Base-by-base conservation (phyloP, 73 alveolate species). In the Tetrahymena elliotti region DNA sequence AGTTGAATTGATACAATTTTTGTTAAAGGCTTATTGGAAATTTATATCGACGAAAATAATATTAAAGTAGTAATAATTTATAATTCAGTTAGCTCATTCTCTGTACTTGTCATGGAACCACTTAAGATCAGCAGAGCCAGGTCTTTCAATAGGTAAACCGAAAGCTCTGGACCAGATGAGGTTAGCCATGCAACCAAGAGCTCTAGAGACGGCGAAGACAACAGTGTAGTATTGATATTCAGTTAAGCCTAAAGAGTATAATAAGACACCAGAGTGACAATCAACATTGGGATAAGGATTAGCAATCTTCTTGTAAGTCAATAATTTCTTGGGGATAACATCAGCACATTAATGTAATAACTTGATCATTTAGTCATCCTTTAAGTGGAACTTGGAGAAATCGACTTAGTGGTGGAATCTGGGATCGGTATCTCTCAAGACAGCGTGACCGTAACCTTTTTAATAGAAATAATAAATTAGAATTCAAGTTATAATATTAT, bases 201-300 rank as follows among this genome's bases (percentile, higher is more conserved):
- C 97, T 93, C 99, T 96, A 34, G 98, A 96, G 34, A 97, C 98
- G 35, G 98, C 99, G 95, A 97, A 97, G 34, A 97, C 93, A 1
- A 97, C 99, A 22, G 99, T 97, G 95, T 97, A 97, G 93, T 94
- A 97, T 93, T 97, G 97, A 94, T 93, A 94, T 92, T 97, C 97
- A 34, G 93, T 95, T 35, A 97, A 84, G 35, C 98, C 99, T 95
- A 93, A 97, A 94, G 97, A 98, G 98, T 97, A 96, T 37, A 97
- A 93, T 20, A 97, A 97, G 35, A 96, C 97, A 35, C 99, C 99
- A 31, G 98, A 97, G 35, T 95, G 97, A 31, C 98, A 98, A 97
- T 97, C 98, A 18, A 97, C 98, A 93, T 97, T 97, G 92, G 99
- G 99, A 97, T 96, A 97, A 83, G 99, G 99, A 93, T 97, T 97